Evolutionary conservation across 371 early-diverging fungal species (phyloP).

Genomic region (Rhizopus delemar): DNA sequence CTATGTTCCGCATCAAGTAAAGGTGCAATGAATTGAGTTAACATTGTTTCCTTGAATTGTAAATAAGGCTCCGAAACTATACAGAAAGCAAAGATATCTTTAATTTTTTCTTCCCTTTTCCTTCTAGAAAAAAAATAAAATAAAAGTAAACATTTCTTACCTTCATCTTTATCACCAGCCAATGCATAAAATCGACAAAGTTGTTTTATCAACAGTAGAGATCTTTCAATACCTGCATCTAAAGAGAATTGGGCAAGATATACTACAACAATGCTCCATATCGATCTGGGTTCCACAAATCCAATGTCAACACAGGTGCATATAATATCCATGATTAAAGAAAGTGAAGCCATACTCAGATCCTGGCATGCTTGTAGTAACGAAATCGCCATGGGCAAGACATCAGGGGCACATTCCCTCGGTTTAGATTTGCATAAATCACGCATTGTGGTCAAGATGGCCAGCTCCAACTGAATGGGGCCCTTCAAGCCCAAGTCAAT

Average conservation of each 20-base stretch:
- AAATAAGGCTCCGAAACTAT: constrained; percentile 53
- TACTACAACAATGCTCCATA: constrained; percentile 54
- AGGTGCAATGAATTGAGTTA: constrained; percentile 42
- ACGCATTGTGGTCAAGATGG: constrained; percentile 55
- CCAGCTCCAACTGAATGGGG: constrained; percentile 55
- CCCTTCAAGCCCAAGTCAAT: constrained; percentile 24
- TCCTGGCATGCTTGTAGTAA: constrained; percentile 52
- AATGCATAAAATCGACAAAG: constrained; percentile 53
- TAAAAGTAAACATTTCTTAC: constrained; percentile 30
- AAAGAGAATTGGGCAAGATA: constrained; percentile 54
- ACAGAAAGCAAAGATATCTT: background rate
- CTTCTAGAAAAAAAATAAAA: background rate
- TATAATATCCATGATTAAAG: constrained; percentile 50
- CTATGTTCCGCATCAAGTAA: constrained; percentile 32
- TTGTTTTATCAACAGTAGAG: constrained; percentile 22
- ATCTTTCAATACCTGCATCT: constrained; percentile 12
- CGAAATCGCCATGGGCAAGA: constrained; percentile 56
- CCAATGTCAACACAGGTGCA: constrained; percentile 48
- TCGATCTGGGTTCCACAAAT: constrained; percentile 56
- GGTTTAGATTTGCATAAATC: constrained; percentile 49
- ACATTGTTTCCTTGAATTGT: constrained; percentile 48
- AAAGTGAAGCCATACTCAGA: constrained; percentile 48
- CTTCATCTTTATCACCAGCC: constrained; percentile 53
- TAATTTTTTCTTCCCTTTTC: background rate
- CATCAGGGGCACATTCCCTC: constrained; percentile 50